Evolutionary conservation across 108 stramenopile species (phyloP).

Genomic region (Discostella pseudostelligera): DNA sequence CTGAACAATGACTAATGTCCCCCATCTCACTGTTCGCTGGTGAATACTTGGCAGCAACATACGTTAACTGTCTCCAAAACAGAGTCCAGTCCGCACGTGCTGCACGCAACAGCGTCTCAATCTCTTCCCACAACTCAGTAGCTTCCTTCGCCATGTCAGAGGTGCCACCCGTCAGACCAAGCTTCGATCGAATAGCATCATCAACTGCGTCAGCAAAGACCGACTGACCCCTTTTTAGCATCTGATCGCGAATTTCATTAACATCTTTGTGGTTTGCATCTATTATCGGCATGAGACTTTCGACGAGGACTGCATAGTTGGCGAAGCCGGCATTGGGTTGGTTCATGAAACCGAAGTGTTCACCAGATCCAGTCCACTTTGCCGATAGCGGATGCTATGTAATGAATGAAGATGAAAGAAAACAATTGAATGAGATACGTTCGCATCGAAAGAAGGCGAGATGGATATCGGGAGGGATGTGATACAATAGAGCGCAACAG

Average conservation of each 20-base stretch:
- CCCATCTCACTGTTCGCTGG: slow-evolving; percentile 18
- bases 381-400: slow-evolving; percentile 73
- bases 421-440: neutral
- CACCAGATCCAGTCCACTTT: slow-evolving; percentile 81
- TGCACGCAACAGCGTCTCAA: slow-evolving; percentile 52
- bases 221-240: slow-evolving; percentile 44
- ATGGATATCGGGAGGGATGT: too few species aligned
- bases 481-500: too few species aligned
- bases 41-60: slow-evolving; percentile 57
- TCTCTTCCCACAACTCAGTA: slow-evolving; percentile 63
- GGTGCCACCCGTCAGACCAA: slow-evolving; percentile 57
- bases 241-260: slow-evolving; percentile 38
- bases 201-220: slow-evolving; percentile 60
- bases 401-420: slow-evolving; percentile 23
- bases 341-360: slow-evolving; percentile 90
- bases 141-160: slow-evolving; percentile 44
- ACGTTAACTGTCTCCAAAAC: slow-evolving; percentile 75
- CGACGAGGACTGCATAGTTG: slow-evolving; percentile 78
- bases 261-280: slow-evolving; percentile 49
- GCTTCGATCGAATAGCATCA: slow-evolving; percentile 53
- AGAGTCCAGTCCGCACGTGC: slow-evolving; percentile 81
- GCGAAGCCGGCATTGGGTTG: slow-evolving; percentile 83
- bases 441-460: too few species aligned
- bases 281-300: slow-evolving; percentile 74
- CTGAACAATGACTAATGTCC: slow-evolving; percentile 10